Conservation (phyloP, 768 basidiomycete genomes). For the Butyriboletus loyo region DNA sequence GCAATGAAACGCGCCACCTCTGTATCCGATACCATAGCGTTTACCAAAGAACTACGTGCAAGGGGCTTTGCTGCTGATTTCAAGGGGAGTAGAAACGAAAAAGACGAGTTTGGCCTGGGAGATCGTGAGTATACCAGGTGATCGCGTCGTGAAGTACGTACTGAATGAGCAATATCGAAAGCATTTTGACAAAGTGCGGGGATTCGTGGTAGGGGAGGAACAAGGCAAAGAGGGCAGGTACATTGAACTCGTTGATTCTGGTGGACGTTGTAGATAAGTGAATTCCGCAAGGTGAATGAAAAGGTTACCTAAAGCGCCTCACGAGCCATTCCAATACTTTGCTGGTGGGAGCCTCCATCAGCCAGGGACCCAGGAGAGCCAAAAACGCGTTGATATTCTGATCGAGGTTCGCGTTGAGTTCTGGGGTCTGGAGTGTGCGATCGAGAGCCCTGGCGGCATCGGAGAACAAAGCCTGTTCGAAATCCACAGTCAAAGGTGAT, state of each 20-base stretch:
- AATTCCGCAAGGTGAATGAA: not conserved
- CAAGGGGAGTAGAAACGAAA: slow-evolving; percentile 70
- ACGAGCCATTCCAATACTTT: slow-evolving; percentile 95
- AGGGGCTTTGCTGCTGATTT: slow-evolving; percentile 75
- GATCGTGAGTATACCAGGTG: slow-evolving; percentile 1
- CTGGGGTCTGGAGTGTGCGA: slow-evolving; percentile 67
- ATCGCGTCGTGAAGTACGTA: slow-evolving; percentile 31
- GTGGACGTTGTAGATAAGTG: not conserved
- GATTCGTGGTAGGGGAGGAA: slow-evolving; percentile 97
- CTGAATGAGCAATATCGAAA: slow-evolving; percentile 80
- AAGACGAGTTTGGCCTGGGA: slow-evolving; percentile 54
- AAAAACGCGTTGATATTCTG: slow-evolving; percentile 58
- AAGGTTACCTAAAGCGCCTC: slow-evolving; percentile 76
- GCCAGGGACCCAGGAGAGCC: slow-evolving; percentile 69
- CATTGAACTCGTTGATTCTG: slow-evolving; percentile 93
- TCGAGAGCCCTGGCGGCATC: slow-evolving; percentile 73
- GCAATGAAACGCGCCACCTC: slow-evolving; percentile 73
- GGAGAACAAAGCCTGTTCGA: slow-evolving; percentile 75
- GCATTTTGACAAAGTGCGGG: slow-evolving; percentile 90
- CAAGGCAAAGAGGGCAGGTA: slow-evolving; percentile 68
- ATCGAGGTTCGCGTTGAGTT: slow-evolving; percentile 65
- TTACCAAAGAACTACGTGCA: slow-evolving; percentile 69
- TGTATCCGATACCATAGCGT: slow-evolving; percentile 68
- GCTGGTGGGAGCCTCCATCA: slow-evolving; percentile 76
- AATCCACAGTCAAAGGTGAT: slow-evolving; percentile 34